These are phyloP conservation scores for Jaminaea rosea DNA, from an alignment of 1,284 basidiomycete genomes.

Conservation along the genomic window DNA sequence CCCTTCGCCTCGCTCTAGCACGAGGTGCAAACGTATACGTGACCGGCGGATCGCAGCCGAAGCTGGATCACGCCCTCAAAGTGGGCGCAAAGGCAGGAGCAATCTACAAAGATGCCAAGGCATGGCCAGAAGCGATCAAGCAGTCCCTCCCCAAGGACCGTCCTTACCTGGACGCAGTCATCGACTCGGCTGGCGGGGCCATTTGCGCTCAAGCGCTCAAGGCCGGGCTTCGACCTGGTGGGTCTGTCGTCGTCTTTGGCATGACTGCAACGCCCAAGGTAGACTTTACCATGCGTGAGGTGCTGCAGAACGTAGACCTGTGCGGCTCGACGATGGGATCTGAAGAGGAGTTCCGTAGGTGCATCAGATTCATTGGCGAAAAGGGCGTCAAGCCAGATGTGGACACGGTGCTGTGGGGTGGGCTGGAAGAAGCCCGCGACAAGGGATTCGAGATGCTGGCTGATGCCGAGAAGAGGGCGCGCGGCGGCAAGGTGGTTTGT, in stretches of 20 bases:
- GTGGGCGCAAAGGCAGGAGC: conserved; percentile 72
- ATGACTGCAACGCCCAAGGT: conserved; percentile 61
- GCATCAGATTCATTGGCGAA: conserved; percentile 61
- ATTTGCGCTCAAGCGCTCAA: conserved; percentile 58
- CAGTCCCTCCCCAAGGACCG: conserved; percentile 50
- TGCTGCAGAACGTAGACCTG: conserved; percentile 62
- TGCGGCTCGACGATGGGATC: conserved; percentile 68
- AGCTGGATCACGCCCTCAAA: conserved; percentile 60
- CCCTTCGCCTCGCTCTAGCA: conserved; percentile 67
- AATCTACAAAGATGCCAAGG: conserved; percentile 64
- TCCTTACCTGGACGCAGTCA: conserved; percentile 59
- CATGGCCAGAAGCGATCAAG: conserved; percentile 57
- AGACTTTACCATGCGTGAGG: conserved; percentile 67
- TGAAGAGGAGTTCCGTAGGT: conserved; percentile 62
- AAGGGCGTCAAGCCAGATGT: conserved; percentile 66
- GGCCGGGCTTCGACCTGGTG: conserved; percentile 60
- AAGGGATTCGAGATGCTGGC: conserved; percentile 65
- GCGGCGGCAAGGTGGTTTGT: too few relatives aligned
- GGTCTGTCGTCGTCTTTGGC: conserved; percentile 56
- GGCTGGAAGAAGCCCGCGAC: conserved; percentile 59
- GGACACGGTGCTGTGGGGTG: conserved; percentile 63
- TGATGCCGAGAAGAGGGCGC: too few relatives aligned
- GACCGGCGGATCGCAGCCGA: conserved; percentile 64
- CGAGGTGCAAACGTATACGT: conserved; percentile 71
- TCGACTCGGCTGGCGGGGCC: conserved; percentile 72